A percentile compares a stretch with the other conserved stretches of the same genome.
Conservation (phyloP, 2,329 filamentous ascomycete species). For the Colletotrichum trifolii region DNA sequence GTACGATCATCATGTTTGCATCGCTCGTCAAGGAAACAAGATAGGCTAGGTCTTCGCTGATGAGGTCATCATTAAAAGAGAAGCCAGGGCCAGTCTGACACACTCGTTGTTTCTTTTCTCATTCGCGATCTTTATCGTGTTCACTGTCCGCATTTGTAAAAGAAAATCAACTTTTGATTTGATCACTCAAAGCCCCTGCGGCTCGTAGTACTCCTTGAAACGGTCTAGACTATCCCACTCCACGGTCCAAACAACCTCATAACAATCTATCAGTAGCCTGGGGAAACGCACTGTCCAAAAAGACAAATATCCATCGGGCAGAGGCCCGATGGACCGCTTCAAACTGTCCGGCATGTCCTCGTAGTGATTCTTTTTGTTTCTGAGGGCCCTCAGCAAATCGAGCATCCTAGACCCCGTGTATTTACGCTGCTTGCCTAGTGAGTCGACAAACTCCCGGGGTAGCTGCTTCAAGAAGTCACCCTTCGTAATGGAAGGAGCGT, state of each 20-base stretch:
- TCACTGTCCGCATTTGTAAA: not conserved
- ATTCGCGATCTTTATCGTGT: too few species aligned
- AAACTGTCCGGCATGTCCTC: conserved; percentile 91
- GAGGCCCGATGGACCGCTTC: conserved; percentile 73
- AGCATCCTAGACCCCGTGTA: conserved; percentile 87
- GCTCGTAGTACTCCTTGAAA: conserved; percentile 78
- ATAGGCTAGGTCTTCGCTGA: too few species aligned
- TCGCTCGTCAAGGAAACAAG: too few species aligned
- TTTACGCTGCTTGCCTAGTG: conserved; percentile 92
- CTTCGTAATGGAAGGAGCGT: conserved; percentile 64
- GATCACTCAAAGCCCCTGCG: conserved; percentile 47
- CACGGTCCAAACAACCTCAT: conserved; percentile 77
- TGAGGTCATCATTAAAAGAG: too few species aligned
- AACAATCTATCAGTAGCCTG: conserved; percentile 80
- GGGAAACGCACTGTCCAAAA: conserved; percentile 89
- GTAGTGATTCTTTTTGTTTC: conserved; percentile 98
- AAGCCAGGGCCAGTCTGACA: too few species aligned
- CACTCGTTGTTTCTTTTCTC: too few species aligned
- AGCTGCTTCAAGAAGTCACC: conserved; percentile 83
- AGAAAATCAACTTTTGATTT: conserved; percentile 4
- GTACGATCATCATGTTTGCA: too few species aligned
- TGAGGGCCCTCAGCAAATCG: conserved; percentile 86
- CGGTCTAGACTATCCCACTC: conserved; percentile 71
- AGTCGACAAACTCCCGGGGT: conserved; percentile 86
- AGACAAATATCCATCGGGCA: conserved; percentile 83